Evolutionary conservation across 2,329 filamentous ascomycete genomes (phyloP), one percentile per base, ranked within the genome.

Genomic region (Botrytis byssoidea): DNA sequence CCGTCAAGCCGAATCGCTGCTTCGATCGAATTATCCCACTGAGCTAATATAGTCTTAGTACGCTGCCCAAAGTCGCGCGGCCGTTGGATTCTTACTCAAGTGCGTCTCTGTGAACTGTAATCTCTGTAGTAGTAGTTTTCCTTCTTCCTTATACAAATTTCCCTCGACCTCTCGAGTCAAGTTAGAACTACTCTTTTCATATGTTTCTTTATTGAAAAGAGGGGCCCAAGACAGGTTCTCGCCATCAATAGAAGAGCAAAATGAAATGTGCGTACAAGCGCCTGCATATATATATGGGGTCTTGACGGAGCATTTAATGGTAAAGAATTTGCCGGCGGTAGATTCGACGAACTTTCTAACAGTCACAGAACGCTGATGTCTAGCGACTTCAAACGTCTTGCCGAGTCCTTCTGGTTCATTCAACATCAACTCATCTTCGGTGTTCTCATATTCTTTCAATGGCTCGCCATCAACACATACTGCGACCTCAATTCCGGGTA

Each of bases 321-420:
- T 48, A 37, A 67, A 72, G 3, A 44, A 46, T 2, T 59, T n/a
- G 29, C 42, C 61, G 6, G 35, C 63, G 3, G 55, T 8, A 25
- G 70, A 72, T 51, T 72, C 70, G 12, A 72, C 22, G 35, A 46
- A 65, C 25, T 25, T 46, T 29, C 25, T 65, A 5, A 46, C n/a
- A 16, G 63, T 65, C 40, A 46, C 40, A 65, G 42, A 65, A 22
- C 42, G 18, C 42, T 46, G 63, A 46, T 65, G n/a, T 29, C 25
- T 32, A 10, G 42, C 3, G n/a, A 65, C 63, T 44, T 64, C 61
- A 42, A 20, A 32, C 18, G 46, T 32, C 40, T 22, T 29, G 22
- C 44, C 42, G 3, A 32, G n/a, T 25, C 10, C 63, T 46, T 46
- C 25, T 64, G 61, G 8, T 12, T 64, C 61, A 35, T 25, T 40